Evolutionary conservation across 345 rosid genomes (phyloP).

Genomic region (Brassica incana): DNA sequence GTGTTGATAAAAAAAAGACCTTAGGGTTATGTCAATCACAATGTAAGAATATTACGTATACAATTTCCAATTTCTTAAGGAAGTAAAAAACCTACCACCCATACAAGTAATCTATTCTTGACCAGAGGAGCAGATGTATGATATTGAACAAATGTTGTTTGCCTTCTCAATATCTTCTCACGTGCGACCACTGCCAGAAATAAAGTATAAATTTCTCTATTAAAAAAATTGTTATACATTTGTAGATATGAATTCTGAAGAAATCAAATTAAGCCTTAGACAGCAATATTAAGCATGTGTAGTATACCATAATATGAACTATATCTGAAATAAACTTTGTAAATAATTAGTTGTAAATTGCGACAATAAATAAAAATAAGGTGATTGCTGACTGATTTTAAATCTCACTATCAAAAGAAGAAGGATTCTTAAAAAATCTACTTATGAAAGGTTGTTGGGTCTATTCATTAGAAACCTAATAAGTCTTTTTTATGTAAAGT

Average conservation of each 20-base stretch:
- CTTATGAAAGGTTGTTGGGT: too few species aligned
- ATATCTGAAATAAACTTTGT: neutral
- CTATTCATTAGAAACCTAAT: too few species aligned
- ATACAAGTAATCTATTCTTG: constrained; percentile 60
- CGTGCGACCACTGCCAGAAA: constrained; percentile 55
- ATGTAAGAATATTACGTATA: neutral
- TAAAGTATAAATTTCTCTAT: neutral
- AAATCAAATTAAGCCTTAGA: neutral
- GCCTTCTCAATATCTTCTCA: constrained; percentile 60
- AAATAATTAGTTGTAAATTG: neutral
- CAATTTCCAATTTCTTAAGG: neutral
- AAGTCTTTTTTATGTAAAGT: too few species aligned
- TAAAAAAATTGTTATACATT: neutral
- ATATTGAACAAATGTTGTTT: constrained; percentile 75
- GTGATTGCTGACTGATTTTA: neutral
- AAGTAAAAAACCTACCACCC: constrained; percentile 61
- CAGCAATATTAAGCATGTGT: neutral
- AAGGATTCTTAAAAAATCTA: too few species aligned
- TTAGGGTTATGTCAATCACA: neutral
- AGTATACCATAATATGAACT: neutral
- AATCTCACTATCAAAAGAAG: too few species aligned
- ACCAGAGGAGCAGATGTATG: constrained; percentile 58
- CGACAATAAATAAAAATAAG: neutral
- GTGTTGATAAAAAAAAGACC: neutral
- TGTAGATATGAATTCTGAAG: neutral